These are phyloP conservation scores for Discostella stelligera DNA, from an alignment of 352 stramenopile genomes.

Conservation along the genomic window DNA sequence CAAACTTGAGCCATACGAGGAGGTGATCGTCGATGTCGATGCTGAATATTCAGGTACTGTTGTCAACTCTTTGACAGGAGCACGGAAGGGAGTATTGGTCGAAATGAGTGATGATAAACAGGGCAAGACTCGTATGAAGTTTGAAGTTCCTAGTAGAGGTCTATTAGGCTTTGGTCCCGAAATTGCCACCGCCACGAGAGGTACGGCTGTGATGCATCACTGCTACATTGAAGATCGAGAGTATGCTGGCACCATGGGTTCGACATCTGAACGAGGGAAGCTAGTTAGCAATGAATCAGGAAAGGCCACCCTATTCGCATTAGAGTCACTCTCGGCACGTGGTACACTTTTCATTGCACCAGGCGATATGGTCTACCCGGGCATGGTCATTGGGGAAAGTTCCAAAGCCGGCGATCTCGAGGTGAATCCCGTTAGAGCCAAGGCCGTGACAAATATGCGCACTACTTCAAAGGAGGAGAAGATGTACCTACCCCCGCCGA, in stretches of 20 bases:
- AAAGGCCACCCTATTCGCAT: conserved; percentile 88
- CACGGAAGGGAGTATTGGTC: conserved; percentile 77
- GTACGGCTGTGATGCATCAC: conserved; percentile 95
- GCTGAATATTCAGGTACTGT: conserved; percentile 93
- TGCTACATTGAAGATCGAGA: conserved; percentile 91
- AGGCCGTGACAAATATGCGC: conserved; percentile 96
- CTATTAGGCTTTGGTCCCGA: conserved; percentile 96
- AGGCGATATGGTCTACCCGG: conserved; percentile 92
- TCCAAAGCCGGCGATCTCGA: conserved; percentile 91
- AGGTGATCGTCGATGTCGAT: conserved; percentile 95
- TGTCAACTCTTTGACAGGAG: conserved; percentile 88
- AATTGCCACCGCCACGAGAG: conserved; percentile 93
- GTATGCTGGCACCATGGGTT: conserved; percentile 67
- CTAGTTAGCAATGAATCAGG: conserved; percentile 84
- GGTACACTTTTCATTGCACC: conserved; percentile 95
- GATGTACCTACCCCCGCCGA: conserved; percentile 89
- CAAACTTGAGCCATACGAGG: conserved; percentile 84
- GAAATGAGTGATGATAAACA: conserved; percentile 85
- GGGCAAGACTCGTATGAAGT: conserved; percentile 89
- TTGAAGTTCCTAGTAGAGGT: conserved; percentile 93
- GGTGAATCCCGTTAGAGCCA: conserved; percentile 96
- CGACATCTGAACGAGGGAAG: conserved; percentile 80
- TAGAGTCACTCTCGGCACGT: conserved; percentile 89
- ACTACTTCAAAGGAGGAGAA: conserved; percentile 94
- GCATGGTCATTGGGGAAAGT: conserved; percentile 98